A percentile compares a stretch with the other conserved stretches of the same genome.
Evolutionary conservation across 768 basidiomycete genomes (phyloP).

Genomic region (Fibroporia radiculosa): DNA sequence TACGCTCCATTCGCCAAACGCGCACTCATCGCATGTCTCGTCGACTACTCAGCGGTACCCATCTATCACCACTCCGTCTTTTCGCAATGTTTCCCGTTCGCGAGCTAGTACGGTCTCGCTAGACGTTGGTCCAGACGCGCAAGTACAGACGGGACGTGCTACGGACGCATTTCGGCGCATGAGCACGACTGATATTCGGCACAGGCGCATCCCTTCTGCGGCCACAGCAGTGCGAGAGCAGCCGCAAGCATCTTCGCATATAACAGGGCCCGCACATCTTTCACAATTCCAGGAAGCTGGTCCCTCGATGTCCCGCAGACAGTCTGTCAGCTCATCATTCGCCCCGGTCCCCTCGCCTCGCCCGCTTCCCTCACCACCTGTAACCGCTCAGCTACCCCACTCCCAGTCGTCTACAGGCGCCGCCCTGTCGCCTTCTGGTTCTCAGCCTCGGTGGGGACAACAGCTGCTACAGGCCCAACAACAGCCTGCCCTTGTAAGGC

Average conservation of each 20-base stretch:
- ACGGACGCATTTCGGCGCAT: constrained; percentile 10
- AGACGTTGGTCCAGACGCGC: not conserved
- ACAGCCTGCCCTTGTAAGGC: constrained; percentile 15
- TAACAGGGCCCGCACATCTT: not conserved
- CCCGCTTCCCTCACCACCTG: constrained; percentile 5
- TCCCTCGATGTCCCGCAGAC: not conserved
- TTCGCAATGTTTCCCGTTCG: constrained; percentile 1
- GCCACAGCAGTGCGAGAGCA: too few relatives aligned
- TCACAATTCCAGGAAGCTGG: constrained; percentile 1
- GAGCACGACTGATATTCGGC: constrained; percentile 14
- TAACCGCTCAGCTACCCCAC: constrained; percentile 1
- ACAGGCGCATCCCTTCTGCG: constrained; percentile 8
- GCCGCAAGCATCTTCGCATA: not conserved
- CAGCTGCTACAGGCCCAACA: constrained; percentile 1
- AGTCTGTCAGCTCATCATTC: constrained; percentile 1
- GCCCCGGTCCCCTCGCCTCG: constrained; percentile 3
- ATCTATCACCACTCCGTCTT: constrained; percentile 7
- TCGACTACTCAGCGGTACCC: constrained; percentile 12
- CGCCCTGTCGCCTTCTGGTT: not conserved
- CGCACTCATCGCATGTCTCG: constrained; percentile 4
- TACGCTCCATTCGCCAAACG: constrained; percentile 11
- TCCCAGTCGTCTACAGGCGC: not conserved
- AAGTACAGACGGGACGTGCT: constrained; percentile 1
- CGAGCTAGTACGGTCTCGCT: constrained; percentile 7
- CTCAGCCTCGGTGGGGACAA: constrained; percentile 3